Base-by-base conservation (phyloP, 2,329 filamentous ascomycete genomes). In the Aspergillus pseudoviridinutans region DNA sequence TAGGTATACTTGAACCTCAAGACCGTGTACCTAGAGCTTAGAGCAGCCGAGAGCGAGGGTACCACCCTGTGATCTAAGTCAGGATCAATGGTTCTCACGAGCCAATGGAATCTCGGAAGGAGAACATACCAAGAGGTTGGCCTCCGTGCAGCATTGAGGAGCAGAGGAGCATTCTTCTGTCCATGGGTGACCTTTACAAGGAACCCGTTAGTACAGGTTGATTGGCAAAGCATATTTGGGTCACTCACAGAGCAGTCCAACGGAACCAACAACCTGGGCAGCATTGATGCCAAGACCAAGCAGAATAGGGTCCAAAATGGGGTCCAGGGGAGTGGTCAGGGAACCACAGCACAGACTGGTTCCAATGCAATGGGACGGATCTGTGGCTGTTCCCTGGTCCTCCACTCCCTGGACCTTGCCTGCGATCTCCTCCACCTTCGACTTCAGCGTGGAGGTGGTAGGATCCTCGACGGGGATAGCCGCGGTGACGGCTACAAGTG, bases 141-240 rank as follows among this genome's bases (percentile, higher is more conserved):
- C 63, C 58, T 71, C 67, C 20, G 67, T 66, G 57, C 68, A 71
- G 67, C 69, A 71, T 60, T 69, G 62, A 50, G 67, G 68, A 27
- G 29, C 55, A 12, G 58, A 54, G 10, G 46, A 6, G 54, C 69
- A 71, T n/a, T 27, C 54, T 10, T 53, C 35, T 8, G 64, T 59
- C 49, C 69, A 69, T 7, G 60, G 47, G 51, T 66, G 58, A 55
- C 69, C 69, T 72, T 42, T 38, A 10, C 9, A 17, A n/a, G 49
- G 41, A 46, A 49, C 24, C 47, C 8, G 14, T 61, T 56, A 60
- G 49, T 53, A 14, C 14, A 9, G 2, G 6, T 32, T 24, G 9
- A 9, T 12, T 35, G 17, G 42, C 56, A 50, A 5, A 4, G 24
- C 10, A 4, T 32, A 27, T 22, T 6, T 9, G 3, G 22, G 27